Evolutionary conservation across 495 filamentous ascomycete genomes (phyloP), one percentile per base, ranked within the genome.

Genomic region (Letharia columbiana): DNA sequence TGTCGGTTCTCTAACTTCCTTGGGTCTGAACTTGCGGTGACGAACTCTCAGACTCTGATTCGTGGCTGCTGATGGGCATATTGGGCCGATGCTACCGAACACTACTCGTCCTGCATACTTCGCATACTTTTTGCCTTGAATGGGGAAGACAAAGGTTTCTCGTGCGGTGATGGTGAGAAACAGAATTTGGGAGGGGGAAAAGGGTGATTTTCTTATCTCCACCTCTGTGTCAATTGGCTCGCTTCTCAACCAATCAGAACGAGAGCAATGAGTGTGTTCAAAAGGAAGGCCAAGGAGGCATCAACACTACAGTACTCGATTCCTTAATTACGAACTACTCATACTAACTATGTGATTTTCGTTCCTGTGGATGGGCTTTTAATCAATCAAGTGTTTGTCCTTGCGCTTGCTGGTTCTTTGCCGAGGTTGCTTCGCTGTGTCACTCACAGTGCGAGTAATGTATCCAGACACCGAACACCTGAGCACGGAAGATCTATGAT

Each of bases 241-340:
- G 40, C 40, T 56, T 57, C 63, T 58, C 52, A n/a, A 56, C 63
- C 63, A 64, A 58, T 64, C 28, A 57, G 20, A 47, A 20, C 15
- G 4, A 20, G 44, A 18, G 23, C 23, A 28, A 28, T 28, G 23
- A 28, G 23, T 28, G 23, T 28, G 23, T 28, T 28, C 23, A 28
- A 28, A 28, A 28, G 23, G 23, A 28, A 28, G 23, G 23, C 23
- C 23, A 28, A 28, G 23, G 23, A 28, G 23, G 23, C 23, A 28
- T 28, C 1, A 28, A 28, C 23, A 28, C 23, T 28, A 28, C 23
- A 28, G 23, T 28, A 28, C 23, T 28, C 23, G 23, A 28, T 28
- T 28, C 23, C 23, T 28, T 28, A 28, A 28, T 28, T 28, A 28
- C 23, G 23, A 28, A 28, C 23, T 28, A 28, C 23, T 28, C 23